Percentiles rank a stretch among this genome's conserved stretches.
These are phyloP conservation scores for Fusarium devonianum DNA, from an alignment of 2,329 filamentous ascomycete genomes.

Conservation along the genomic window DNA sequence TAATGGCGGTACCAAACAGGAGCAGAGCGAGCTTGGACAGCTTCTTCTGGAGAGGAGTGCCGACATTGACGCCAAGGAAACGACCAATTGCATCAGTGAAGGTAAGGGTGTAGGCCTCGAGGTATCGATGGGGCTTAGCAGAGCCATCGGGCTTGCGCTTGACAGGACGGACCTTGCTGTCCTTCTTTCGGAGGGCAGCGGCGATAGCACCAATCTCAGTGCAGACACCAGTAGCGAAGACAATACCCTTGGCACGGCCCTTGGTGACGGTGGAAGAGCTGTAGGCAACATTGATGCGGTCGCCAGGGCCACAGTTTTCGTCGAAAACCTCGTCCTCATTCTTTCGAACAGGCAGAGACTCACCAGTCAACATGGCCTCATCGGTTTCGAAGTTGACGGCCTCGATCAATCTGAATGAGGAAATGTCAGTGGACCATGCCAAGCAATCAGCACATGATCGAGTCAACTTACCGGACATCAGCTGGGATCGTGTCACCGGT, in stretches of 20 bases:
- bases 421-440: slow-evolving; percentile 60
- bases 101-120: slow-evolving; percentile 57
- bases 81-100: slow-evolving; percentile 64
- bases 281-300: slow-evolving; percentile 68
- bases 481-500: slow-evolving; percentile 67
- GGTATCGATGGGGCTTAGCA: slow-evolving; percentile 60
- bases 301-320: slow-evolving; percentile 55
- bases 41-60: slow-evolving; percentile 74
- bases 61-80: slow-evolving; percentile 72
- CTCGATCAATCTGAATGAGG: slow-evolving; percentile 58
- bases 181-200: slow-evolving; percentile 55
- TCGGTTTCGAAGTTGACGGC: slow-evolving; percentile 73
- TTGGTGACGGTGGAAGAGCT: slow-evolving; percentile 69
- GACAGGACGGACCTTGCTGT: slow-evolving; percentile 58
- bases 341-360: slow-evolving; percentile 67
- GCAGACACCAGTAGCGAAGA: slow-evolving; percentile 67
- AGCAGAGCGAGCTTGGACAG: slow-evolving; percentile 72
- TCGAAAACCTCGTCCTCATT: slow-evolving; percentile 53
- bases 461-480: slow-evolving; percentile 63
- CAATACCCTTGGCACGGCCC: slow-evolving; percentile 66
- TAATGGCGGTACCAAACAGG: slow-evolving; percentile 70
- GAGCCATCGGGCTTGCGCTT: slow-evolving; percentile 61
- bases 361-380: slow-evolving; percentile 69
- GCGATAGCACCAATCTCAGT: slow-evolving; percentile 71
- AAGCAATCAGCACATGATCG: slow-evolving; percentile 47